These are phyloP conservation scores for Paracorniculantispora psalliotae DNA, from an alignment of 2,329 filamentous ascomycete genomes.

Conservation along the genomic window DNA sequence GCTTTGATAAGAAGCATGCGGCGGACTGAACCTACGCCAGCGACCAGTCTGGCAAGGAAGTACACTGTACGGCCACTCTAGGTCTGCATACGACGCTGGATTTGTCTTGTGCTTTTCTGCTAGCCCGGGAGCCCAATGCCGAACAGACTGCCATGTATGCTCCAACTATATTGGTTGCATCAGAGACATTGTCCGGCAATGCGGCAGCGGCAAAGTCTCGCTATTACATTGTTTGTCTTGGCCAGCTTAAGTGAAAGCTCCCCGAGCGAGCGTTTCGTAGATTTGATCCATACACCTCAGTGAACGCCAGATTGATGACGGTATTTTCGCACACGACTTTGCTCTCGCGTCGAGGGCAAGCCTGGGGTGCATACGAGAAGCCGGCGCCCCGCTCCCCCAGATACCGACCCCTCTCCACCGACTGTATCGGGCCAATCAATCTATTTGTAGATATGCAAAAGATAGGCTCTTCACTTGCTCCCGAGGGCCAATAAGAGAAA, in stretches of 20 bases:
- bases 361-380: neutral
- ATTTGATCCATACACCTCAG: no score
- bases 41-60: neutral
- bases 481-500: neutral
- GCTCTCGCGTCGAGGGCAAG: neutral
- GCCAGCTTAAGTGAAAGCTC: neutral
- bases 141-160: neutral
- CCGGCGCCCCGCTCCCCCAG: neutral
- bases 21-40: neutral
- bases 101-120: neutral
- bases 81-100: neutral
- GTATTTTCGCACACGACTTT: neutral
- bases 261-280: no score
- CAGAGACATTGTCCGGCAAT: neutral
- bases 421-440: conserved; percentile 12
- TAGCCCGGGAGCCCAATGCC: neutral
- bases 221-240: neutral
- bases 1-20: neutral
- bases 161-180: neutral
- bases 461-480: conserved; percentile 4
- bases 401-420: neutral
- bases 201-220: neutral
- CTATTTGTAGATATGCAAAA: conserved; percentile 7
- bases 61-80: neutral
- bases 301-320: no score